phyloP scores from a whole-genome alignment of 2,329 filamentous ascomycete species.

The Fusarium nurragi region DNA sequence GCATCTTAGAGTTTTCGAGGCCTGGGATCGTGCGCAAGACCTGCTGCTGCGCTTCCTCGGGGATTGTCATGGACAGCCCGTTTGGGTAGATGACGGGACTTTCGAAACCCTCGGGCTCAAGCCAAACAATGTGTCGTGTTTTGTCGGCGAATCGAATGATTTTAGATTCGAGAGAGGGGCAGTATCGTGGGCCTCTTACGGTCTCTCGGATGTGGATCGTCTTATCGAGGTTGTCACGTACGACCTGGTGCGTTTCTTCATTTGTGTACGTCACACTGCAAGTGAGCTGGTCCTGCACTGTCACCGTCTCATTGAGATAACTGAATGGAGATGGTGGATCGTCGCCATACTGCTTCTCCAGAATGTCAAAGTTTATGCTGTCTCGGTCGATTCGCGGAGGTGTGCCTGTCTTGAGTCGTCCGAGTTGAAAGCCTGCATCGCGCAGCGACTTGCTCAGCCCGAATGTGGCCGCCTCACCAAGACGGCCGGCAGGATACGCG shows the following conservation, averaged over 20 bases:
- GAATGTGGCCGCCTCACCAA: conserved; percentile 93
- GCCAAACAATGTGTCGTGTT: conserved; percentile 87
- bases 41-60: conserved; percentile 83
- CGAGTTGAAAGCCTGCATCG: conserved; percentile 88
- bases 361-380: conserved; percentile 79
- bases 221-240: conserved; percentile 90
- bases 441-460: conserved; percentile 90
- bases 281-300: conserved; percentile 82
- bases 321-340: conserved; percentile 90
- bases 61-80: conserved; percentile 96
- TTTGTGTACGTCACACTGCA: conserved; percentile 93
- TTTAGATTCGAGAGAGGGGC: conserved; percentile 94
- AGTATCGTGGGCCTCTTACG: conserved; percentile 93
- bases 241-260: conserved; percentile 79
- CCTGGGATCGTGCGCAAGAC: conserved; percentile 89
- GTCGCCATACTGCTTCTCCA: conserved; percentile 83
- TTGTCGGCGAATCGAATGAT: conserved; percentile 87
- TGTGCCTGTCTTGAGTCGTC: conserved; percentile 93
- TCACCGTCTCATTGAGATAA: conserved; percentile 81
- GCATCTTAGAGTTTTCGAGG: conserved; percentile 88
- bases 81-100: conserved; percentile 94
- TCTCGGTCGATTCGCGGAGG: conserved; percentile 85
- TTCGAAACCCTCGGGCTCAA: conserved; percentile 94
- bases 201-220: conserved; percentile 96
- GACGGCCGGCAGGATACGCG: conserved; percentile 84